A percentile compares a stretch with the other conserved stretches of the same genome.
Evolutionary conservation across 139 green algal genomes (phyloP).

Genomic region (Tetradesmus lagerheimii): DNA sequence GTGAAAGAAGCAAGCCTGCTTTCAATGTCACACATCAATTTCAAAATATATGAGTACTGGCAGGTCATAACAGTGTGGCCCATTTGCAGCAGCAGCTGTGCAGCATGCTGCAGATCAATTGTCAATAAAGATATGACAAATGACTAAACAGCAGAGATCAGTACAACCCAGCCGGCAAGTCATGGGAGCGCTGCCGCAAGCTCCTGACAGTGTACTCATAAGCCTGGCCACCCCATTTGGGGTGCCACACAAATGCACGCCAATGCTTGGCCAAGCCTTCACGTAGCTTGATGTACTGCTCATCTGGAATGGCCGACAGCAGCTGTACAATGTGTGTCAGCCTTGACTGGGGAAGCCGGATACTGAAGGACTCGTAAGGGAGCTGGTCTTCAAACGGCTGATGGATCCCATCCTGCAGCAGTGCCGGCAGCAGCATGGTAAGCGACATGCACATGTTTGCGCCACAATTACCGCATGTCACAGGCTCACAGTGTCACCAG

Average conservation of each 20-base stretch:
- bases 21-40: too few relatives aligned
- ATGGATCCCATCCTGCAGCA: constrained; percentile 57
- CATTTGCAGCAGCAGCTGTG: too few relatives aligned
- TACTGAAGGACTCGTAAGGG: constrained; percentile 66
- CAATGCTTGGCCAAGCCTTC: constrained; percentile 51
- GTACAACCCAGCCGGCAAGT: constrained; percentile 3
- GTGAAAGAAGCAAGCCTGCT: too few relatives aligned
- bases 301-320: constrained; percentile 42
- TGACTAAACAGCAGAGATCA: too few relatives aligned
- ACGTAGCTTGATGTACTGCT: constrained; percentile 44
- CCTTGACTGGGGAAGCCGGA: constrained; percentile 51
- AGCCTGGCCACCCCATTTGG: constrained; percentile 28
- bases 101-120: too few relatives aligned
- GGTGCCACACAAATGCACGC: constrained; percentile 61
- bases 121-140: not conserved
- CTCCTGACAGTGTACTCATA: constrained; percentile 58
- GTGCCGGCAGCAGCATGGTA: not conserved
- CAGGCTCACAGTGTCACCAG: too few relatives aligned
- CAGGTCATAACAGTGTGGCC: too few relatives aligned
- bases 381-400: constrained; percentile 65
- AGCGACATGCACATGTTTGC: too few relatives aligned
- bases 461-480: too few relatives aligned
- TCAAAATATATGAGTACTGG: too few relatives aligned
- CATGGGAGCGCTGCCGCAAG: not conserved
- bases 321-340: constrained; percentile 55